A percentile compares a stretch with the other conserved stretches of the same genome.
phyloP scores from a whole-genome alignment of 345 rosid species.

The Citrus hindsii region DNA sequence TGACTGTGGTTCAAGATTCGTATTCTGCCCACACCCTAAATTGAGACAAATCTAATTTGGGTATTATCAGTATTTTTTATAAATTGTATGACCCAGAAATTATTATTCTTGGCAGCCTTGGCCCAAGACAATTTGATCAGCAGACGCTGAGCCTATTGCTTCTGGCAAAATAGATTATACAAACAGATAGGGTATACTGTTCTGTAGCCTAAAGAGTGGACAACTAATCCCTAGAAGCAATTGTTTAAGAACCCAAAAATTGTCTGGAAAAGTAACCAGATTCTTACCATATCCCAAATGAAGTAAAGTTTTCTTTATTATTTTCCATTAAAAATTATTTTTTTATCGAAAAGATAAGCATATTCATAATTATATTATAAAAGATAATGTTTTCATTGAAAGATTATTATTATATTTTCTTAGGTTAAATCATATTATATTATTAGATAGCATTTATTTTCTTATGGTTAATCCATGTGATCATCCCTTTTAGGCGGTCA shows the following conservation, averaged over 20 bases:
- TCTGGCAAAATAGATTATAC: neutral
- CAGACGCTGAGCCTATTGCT: neutral
- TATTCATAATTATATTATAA: too few species aligned
- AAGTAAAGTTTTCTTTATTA: neutral
- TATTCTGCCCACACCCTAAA: neutral
- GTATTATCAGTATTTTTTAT: neutral
- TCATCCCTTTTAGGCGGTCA: neutral
- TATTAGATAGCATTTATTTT: too few species aligned
- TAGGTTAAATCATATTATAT: neutral
- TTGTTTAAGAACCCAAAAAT: neutral
- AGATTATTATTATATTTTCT: too few species aligned
- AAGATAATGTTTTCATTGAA: too few species aligned
- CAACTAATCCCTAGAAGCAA: too few species aligned
- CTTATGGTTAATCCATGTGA: neutral
- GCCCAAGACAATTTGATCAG: neutral
- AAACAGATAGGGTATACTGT: neutral
- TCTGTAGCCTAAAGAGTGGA: too few species aligned
- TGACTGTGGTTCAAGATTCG: neutral
- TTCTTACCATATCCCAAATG: neutral
- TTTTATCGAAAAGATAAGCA: too few species aligned
- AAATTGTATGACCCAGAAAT: neutral
- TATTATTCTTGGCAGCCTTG: neutral
- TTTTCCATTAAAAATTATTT: neutral
- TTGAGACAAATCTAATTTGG: neutral
- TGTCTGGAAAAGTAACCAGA: neutral